Base-by-base conservation (phyloP, 352 stramenopile species). In the Pseudoperonospora humuli region DNA sequence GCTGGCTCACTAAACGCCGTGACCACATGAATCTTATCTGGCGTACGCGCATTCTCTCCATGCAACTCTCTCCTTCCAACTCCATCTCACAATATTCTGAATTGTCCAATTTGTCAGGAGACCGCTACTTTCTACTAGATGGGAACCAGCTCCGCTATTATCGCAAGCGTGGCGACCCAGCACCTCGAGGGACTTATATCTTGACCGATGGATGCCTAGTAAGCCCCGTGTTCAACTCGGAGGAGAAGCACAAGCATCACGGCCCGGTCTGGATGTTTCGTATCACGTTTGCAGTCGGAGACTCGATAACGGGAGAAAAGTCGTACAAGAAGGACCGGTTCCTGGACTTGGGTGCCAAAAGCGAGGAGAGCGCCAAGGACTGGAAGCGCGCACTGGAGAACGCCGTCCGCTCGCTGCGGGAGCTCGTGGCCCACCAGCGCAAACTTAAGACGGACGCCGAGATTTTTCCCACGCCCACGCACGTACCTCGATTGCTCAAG, bases 21-120 rank as follows among this genome's bases (percentile, higher is more conserved):
- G 81, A 93, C 56, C 81, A 93, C 68, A 93, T 93, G 81, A 93
- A 93, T 61, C 72, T 93, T 54, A 93, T 93, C 58, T 93, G 81
- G 81, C 60, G 81, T 93, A 78, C 57, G 75, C 63, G 3, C 14
- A 21, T 11, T 46, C 29, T 23, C 21, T 1, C 7, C 14, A 11
- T 45, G 17, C 21, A 54, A 49, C 28, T 49, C 19, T 2, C 28
- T 13, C 13, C 8, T 6, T 20, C 9, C 5, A 36, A 18, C 7
- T 8, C 26, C 0, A 0, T 25, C 15, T 37, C 26, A 11, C 7
- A 20, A 9, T n/a, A n/a, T n/a, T 36, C 37, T 39, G 15, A 58
- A 54, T 9, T 2, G n/a, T n/a, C n/a, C n/a, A n/a, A n/a, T n/a
- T n/a, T n/a, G n/a, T 3, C 25, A 92, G 79, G 87, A 35, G 82